Evolutionary conservation across 768 basidiomycete species (phyloP), one percentile per base, ranked within the genome.

Genomic region (Lentinula guzmanii): DNA sequence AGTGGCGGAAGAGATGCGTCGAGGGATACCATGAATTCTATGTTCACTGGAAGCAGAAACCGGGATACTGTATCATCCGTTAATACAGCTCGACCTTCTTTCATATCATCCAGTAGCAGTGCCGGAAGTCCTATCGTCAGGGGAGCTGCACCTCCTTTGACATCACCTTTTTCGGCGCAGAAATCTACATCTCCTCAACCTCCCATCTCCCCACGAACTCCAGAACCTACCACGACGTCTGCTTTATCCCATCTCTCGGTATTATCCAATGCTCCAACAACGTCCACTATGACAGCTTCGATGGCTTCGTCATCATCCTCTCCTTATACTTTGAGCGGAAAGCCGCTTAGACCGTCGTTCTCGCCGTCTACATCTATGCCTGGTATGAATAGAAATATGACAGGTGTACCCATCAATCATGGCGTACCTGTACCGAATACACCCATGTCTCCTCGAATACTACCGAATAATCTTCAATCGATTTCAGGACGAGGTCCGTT

Each of bases 381-480:
- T 48, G 46, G 46, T 48, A 48, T 58, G 42, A 37, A 39, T 42
- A 11, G 37, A 56, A 34, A 52, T 35, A 21, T 42, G 18, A 0
- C 48, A 53, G 46, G 46, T 34, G 45, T 31, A 33, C 42, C 33
- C 13, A 57, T 33, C 2, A 31, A 28, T 24, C 53, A 34, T n/a
- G 35, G 34, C 18, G 5, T 18, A 54, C 37, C 53, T n/a, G 37
- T 54, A 21, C 58, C 59, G 55, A 50, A 41, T 31, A 58, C 57
- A 10, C 62, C 60, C 51, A 61, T 53, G 33, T 60, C 64, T n/a
- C 62, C 62, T 15, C 58, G 24, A 43, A 58, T 35, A 8, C 53
- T 43, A 4, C 62, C 28, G 43, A 58, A 50, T 7, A 39, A 52
- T 21, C 45, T 56, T 33, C 62, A 54, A 37, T 35, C 28, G 16